Conservation (phyloP, 768 basidiomycete species). For the Flagelloscypha sp. region DNA sequence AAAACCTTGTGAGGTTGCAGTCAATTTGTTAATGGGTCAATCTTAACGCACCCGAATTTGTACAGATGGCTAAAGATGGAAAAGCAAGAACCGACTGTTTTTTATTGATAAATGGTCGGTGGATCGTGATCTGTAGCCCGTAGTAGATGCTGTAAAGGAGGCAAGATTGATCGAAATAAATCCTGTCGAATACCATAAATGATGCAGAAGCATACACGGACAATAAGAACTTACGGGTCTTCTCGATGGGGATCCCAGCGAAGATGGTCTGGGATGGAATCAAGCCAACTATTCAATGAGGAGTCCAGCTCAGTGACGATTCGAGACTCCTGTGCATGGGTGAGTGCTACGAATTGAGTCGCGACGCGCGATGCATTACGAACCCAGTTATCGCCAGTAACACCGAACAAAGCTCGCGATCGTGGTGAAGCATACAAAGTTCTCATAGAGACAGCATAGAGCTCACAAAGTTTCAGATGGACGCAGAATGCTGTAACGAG, state of each 20-base stretch:
- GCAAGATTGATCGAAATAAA: constrained; percentile 34
- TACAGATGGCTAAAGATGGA: constrained; percentile 68
- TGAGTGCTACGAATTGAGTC: too few species aligned
- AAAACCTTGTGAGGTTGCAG: too few species aligned
- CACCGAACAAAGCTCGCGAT: too few species aligned
- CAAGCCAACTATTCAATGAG: constrained; percentile 64
- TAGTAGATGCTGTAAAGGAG: constrained; percentile 40
- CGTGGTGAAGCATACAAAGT: too few species aligned
- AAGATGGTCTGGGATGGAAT: constrained; percentile 49
- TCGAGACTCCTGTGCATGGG: too few species aligned
- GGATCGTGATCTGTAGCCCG: constrained; percentile 62
- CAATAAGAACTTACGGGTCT: constrained; percentile 18
- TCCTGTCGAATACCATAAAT: too few species aligned
- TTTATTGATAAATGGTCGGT: constrained; percentile 66
- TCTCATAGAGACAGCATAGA: constrained; percentile 33
- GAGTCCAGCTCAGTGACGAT: constrained; percentile 68
- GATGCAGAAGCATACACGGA: too few species aligned
- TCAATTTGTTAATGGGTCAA: too few species aligned
- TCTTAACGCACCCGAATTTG: too few species aligned
- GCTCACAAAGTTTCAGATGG: constrained; percentile 37
- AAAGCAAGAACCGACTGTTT: constrained; percentile 40
- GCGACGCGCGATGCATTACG: too few species aligned
- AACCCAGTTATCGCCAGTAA: constrained; percentile 33
- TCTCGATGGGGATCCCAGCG: constrained; percentile 30
- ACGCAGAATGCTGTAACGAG: constrained; percentile 30